A percentile compares a stretch with the other conserved stretches of the same genome.
These are phyloP conservation scores for Parathielavia appendiculata DNA, from an alignment of 495 filamentous ascomycete genomes.

Conservation along the genomic window DNA sequence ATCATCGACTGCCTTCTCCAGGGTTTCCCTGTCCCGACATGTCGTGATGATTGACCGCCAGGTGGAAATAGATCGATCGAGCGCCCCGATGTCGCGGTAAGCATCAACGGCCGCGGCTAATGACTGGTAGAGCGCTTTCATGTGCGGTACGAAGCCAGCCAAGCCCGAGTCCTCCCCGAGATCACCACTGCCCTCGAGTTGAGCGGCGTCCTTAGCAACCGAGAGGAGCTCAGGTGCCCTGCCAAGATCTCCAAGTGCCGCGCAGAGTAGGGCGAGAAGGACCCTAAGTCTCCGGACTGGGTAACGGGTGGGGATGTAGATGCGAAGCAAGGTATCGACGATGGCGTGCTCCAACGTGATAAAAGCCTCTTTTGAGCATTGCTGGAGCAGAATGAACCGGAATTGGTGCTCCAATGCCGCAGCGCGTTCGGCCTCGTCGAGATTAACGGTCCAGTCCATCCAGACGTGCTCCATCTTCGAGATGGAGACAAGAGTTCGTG, in stretches of 20 bases:
- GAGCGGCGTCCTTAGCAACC: slow-evolving; percentile 38
- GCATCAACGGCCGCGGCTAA: slow-evolving; percentile 51
- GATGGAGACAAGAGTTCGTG: slow-evolving; percentile 42
- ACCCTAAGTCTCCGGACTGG: slow-evolving; percentile 43
- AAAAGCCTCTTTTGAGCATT: slow-evolving; percentile 24
- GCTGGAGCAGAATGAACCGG: slow-evolving; percentile 35
- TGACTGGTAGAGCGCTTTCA: slow-evolving; percentile 52
- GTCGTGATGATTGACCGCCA: slow-evolving; percentile 52
- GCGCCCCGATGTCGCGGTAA: slow-evolving; percentile 40
- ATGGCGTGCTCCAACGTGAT: slow-evolving; percentile 34
- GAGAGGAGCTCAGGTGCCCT: slow-evolving; percentile 30
- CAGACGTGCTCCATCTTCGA: slow-evolving; percentile 43
- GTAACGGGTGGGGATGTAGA: slow-evolving; percentile 39
- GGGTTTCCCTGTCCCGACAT: slow-evolving; percentile 44
- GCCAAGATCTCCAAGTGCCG: slow-evolving; percentile 32
- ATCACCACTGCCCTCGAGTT: slow-evolving; percentile 27
- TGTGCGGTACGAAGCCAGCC: slow-evolving; percentile 48
- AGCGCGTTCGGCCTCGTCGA: slow-evolving; percentile 42
- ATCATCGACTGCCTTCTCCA: slow-evolving; percentile 59
- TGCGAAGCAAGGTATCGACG: slow-evolving; percentile 37
- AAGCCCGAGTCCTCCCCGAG: slow-evolving; percentile 54
- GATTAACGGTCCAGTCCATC: slow-evolving; percentile 42
- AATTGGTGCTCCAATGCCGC: slow-evolving; percentile 48
- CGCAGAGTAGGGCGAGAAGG: slow-evolving; percentile 35
- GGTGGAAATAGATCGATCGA: slow-evolving; percentile 44